Evolutionary conservation across 768 basidiomycete genomes (phyloP), one percentile per base, ranked within the genome.

Genomic region (Tricholoma furcatifolium): DNA sequence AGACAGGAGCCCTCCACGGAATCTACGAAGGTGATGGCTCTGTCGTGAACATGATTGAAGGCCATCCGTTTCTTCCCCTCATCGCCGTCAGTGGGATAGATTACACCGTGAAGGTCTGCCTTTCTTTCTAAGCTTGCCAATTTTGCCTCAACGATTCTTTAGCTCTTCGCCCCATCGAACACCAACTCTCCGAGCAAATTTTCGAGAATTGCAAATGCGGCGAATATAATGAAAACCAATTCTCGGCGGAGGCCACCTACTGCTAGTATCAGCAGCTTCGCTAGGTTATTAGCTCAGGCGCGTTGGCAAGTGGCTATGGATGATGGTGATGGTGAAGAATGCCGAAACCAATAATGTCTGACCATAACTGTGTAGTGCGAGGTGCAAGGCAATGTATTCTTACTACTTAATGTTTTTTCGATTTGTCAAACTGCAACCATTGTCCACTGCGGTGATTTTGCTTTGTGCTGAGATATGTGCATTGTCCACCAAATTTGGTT

Each of bases 21-120:
- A 83, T 96, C 41, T 84, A 90, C 59, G 90, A 94, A 72, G 93
- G 92, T 32, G 93, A 96, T 60, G 76, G 79, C 20, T 78, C 70
- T 46, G 82, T 93, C 2, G 93, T 94, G 14, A 96, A 95, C 64
- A 88, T 88, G 61, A 81, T 96, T 47, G 92, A 94, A 67, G 83
- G 82, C 1, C 91, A 95, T 75, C 81, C 93, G 0, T 77, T 82
- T 39, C 70, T 93, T 14, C 92, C 93, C 0, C 68, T 95, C 18
- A 65, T 93, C n/a, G 91, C 92, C 3, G 85, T 88, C 40, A 90
- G 87, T 64, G 93, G 93, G 1, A 93, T 96, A 44, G 93, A 95
- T 62, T 72, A 76, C 10, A 91, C 90, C 9, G 79, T 94, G 43
- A 95, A 96, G 78, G 89, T 88, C 52, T 55, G 70, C 48, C 20